Conservation (phyloP, 148 eudicot species). For the Rhododendron williamsianum region DNA sequence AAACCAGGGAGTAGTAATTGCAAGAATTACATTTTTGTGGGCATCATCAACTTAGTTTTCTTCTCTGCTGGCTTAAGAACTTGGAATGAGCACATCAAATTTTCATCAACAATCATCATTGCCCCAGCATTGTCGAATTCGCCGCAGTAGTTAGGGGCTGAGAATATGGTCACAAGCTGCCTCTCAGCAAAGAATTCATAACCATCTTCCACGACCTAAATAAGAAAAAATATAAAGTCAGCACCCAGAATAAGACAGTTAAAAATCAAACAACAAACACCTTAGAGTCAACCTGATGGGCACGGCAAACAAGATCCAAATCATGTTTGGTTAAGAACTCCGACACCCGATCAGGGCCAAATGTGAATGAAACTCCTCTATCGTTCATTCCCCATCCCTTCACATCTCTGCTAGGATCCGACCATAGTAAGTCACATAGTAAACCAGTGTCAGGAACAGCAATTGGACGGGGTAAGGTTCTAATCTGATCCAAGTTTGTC, state of each 20-base stretch:
- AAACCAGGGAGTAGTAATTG: not conserved
- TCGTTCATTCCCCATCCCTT: conserved; percentile 10
- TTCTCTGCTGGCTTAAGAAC: conserved; percentile 10
- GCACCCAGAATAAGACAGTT: not conserved
- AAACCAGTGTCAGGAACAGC: conserved; percentile 7
- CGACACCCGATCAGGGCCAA: conserved; percentile 2
- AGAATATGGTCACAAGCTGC: conserved; percentile 11
- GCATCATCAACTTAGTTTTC: conserved; percentile 6
- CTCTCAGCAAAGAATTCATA: conserved; percentile 3
- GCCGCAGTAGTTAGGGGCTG: conserved; percentile 5
- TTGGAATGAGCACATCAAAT: conserved; percentile 10
- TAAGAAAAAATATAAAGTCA: not conserved
- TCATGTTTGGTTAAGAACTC: conserved; percentile 9
- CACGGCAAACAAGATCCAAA: conserved; percentile 7
- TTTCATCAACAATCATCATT: conserved; percentile 8
- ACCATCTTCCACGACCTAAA: conserved; percentile 7
- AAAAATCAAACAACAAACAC: not conserved
- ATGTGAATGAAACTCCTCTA: conserved; percentile 10
- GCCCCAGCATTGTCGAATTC: conserved; percentile 10
- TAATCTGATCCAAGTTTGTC: conserved; percentile 9
- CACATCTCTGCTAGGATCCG: conserved; percentile 7
- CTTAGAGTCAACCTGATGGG: conserved; percentile 3
- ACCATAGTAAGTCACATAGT: conserved; percentile 6
- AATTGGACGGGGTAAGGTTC: conserved; percentile 4
- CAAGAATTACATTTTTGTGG: conserved; percentile 7